Base-by-base conservation (phyloP, 2,329 filamentous ascomycete species). In the Colletotrichum musae region DNA sequence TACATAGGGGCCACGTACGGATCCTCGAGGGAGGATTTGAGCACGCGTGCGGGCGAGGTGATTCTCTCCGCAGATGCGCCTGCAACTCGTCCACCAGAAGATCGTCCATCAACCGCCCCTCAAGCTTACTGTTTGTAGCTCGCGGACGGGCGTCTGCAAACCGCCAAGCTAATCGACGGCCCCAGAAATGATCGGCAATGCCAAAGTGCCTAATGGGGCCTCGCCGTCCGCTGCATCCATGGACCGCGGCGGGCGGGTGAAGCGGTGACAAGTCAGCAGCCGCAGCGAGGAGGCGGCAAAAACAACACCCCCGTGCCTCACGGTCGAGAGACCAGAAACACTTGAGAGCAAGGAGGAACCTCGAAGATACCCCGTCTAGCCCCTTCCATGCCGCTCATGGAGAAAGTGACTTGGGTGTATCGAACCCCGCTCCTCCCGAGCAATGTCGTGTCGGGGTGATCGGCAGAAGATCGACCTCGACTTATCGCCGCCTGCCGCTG, bases 371-470 rank as follows among this genome's bases (percentile, higher is more conserved):
- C 28, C 28, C 28, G 28, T 9, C 28, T 9, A 32, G 28, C 28
- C 5, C 28, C 28, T 7, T 32, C 28, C 7, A 9, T 1, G 28
- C 28, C 28, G 57, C 58, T 10, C 21, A 39, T 16, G 5, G 28
- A 32, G 7, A 26, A 41, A 54, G 50, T 61, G 18, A 56, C 50
- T 5, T 3, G 24, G 7, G 24, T 36, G 60, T 59, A 59, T 68
- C 21, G 48, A 2, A 2, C 39, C 60, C 65, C 65, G 48, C 54
- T 54, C 28, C 28, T 32, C 36, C 28, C n/a, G 5, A 50, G 58
- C 3, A 53, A 28, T 24, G 13, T 9, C 24, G 18, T 28, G 65
- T 63, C 53, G 65, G 61, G 54, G 28, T 41, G 65, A 65, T 65
- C 61, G 41, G 48, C 54, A 51, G 5, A 45, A 32, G 65, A 68